A percentile compares a stretch with the other conserved stretches of the same genome.
Evolutionary conservation across 2,329 filamentous ascomycete genomes (phyloP).

Genomic region (Colletotrichum incanum): DNA sequence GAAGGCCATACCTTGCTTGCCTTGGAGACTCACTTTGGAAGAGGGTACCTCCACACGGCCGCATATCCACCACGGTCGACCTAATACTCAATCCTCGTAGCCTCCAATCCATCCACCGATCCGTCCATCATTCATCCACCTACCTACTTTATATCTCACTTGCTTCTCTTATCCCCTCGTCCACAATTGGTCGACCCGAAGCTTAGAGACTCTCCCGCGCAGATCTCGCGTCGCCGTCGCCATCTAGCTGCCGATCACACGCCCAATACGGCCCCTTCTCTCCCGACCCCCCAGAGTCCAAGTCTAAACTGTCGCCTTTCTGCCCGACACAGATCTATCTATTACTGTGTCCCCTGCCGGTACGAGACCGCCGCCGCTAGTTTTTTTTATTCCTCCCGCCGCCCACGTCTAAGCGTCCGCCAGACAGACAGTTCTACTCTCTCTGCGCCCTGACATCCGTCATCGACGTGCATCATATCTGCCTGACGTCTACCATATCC

Average conservation of each 20-base stretch:
- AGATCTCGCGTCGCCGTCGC: constrained; percentile 31
- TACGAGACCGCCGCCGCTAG: constrained; percentile 19
- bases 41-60: constrained; percentile 11
- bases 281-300: constrained; percentile 14
- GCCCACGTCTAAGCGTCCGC: constrained; percentile 11
- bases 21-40: constrained; percentile 1
- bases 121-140: neutral
- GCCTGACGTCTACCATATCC: neutral
- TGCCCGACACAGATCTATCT: constrained; percentile 13
- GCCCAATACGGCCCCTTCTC: constrained; percentile 30
- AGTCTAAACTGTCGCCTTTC: constrained; percentile 1
- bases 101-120: constrained; percentile 41
- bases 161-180: constrained; percentile 13
- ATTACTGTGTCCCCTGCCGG: constrained; percentile 4
- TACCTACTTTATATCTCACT: constrained; percentile 28
- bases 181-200: constrained; percentile 12
- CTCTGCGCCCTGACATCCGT: neutral
- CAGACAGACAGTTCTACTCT: neutral
- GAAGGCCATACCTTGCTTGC: constrained; percentile 6
- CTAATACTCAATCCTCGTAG: constrained; percentile 22
- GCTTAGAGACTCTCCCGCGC: constrained; percentile 29
- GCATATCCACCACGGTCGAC: constrained; percentile 14
- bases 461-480: neutral
- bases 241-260: constrained; percentile 38
- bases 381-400: constrained; percentile 6